phyloP scores from a whole-genome alignment of 805 yeast genomes.

The Torulaspora delbrueckii region DNA sequence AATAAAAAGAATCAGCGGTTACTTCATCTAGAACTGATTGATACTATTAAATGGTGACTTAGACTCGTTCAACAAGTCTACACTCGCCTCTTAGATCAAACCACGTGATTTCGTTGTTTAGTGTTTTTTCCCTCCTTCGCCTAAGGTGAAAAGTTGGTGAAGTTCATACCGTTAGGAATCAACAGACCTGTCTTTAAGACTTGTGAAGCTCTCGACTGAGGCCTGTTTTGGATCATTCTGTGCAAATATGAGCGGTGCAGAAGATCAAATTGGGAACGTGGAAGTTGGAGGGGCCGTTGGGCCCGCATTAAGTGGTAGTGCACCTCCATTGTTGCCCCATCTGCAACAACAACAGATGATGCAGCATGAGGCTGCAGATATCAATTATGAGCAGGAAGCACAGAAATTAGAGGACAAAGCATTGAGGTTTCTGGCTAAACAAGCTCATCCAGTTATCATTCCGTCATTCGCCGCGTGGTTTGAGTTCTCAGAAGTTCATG shows the following conservation, averaged over 20 bases:
- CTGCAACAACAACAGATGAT: conserved; percentile 23
- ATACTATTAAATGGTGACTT: background rate
- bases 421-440: conserved; percentile 39
- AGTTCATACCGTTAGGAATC: background rate
- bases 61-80: background rate
- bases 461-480: conserved; percentile 92
- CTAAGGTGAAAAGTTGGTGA: background rate
- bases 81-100: background rate
- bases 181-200: background rate
- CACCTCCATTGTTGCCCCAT: conserved; percentile 28
- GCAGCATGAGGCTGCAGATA: conserved; percentile 15
- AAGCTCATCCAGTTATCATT: conserved; percentile 76
- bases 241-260: conserved; percentile 7
- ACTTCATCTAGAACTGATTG: background rate
- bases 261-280: conserved; percentile 8
- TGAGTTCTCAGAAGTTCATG: conserved; percentile 62
- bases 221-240: background rate
- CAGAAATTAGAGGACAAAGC: conserved; percentile 36
- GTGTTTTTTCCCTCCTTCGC: background rate
- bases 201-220: background rate
- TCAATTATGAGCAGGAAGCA: conserved; percentile 35
- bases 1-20: background rate
- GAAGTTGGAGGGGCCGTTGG: conserved; percentile 9
- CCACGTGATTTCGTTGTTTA: background rate
- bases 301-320: conserved; percentile 10